Base-by-base conservation (phyloP, 495 filamentous ascomycete species). In the Talaromyces ruber region DNA sequence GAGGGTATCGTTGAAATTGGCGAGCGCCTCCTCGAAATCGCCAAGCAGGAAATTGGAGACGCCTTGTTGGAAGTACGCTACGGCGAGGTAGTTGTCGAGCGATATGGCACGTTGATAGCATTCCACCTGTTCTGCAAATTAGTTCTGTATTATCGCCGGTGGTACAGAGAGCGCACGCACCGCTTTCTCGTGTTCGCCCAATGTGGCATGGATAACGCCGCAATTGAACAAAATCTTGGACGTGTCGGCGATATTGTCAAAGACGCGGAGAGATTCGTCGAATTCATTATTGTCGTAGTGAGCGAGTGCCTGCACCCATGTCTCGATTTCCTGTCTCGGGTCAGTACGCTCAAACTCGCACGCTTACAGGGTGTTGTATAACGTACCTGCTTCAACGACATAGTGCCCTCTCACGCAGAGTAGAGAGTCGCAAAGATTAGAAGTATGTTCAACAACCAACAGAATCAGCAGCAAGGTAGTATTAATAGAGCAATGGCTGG, bases 181-280 rank as follows among this genome's bases (percentile, higher is more conserved):
- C 66, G 94, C 94, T 81, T 87, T 90, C 66, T 91, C 89, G 78
- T 99, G 94, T 71, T 97, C 90, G 63, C 94, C 95, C n/a, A 99
- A 77, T 0, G 94, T 98, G 9, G 94, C 94, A 82, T 94, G 91
- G 72, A 99, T 98, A 55, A 99, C 94, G 59, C 95, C 94, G 76
- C 92, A 94, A 71, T 99, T 99, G 81, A 99, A 99, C 47, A 95
- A 79, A 62, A 99, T 99, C 81, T 97, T 98, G 57, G 95, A 97
- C 2, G 94, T 99, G 71, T 98, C 95, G 59, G 91, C 81, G 68
- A 98, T 97, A 60, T 78, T 80, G 58, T 90, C 88, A 69, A 98
- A 99, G 60, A 85, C 80, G 66, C 83, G 83, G 62, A 98, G 73
- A 5, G 95, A 84, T 64, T 90, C 84, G 64, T 97, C 94, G 74